Conservation (phyloP, 345 rosid genomes). For the Hevea brasiliensis region DNA sequence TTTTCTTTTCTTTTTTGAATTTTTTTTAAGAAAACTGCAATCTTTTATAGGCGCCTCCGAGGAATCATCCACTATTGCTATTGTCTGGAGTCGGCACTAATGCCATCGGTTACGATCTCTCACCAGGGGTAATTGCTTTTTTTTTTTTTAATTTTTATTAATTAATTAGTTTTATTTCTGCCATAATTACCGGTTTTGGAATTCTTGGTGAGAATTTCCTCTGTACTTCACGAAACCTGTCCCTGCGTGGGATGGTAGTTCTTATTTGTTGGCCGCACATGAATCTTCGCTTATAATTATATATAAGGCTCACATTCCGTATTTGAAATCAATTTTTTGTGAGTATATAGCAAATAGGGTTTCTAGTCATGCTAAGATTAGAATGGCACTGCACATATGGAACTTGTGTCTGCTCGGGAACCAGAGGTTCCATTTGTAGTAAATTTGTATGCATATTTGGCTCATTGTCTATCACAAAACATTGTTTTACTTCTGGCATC, state of each 20-base stretch:
- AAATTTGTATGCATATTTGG: background rate
- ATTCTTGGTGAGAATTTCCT: too few species aligned
- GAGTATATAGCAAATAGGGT: background rate
- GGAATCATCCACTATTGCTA: constrained; percentile 85
- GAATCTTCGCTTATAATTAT: too few species aligned
- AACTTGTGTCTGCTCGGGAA: background rate
- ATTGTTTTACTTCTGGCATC: background rate
- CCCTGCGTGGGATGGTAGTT: too few species aligned
- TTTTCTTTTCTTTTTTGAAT: background rate
- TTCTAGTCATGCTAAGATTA: background rate
- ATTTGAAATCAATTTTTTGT: too few species aligned
- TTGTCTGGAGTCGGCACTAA: constrained; percentile 95
- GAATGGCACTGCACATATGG: background rate
- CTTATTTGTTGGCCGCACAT: too few species aligned
- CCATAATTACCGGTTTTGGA: background rate
- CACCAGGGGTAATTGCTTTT: constrained; percentile 56
- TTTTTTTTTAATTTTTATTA: background rate
- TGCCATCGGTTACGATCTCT: constrained; percentile 94
- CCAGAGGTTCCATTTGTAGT: background rate
- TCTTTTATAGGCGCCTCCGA: constrained; percentile 55
- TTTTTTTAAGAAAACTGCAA: background rate
- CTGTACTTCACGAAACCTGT: too few species aligned
- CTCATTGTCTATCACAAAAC: background rate
- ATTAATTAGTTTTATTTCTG: background rate
- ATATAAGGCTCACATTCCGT: too few species aligned